Evolutionary conservation across 2,329 filamentous ascomycete species (phyloP), one percentile per base, ranked within the genome.

Genomic region (Leptosphaerulina australis): DNA sequence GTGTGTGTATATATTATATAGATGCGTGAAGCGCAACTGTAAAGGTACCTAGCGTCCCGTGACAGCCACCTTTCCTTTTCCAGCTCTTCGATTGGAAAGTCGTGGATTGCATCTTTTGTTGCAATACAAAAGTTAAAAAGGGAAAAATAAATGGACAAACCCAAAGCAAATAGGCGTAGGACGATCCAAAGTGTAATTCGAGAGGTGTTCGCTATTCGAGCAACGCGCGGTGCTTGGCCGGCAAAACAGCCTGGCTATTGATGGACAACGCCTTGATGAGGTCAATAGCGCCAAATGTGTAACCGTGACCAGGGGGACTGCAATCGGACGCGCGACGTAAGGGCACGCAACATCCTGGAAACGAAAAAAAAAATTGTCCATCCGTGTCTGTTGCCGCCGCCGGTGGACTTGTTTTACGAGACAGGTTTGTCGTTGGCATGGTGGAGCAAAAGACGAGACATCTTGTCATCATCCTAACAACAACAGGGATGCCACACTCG

Each of bases 251-350:
- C 53, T 44, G 39, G 28, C 31, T 36, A 33, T 39, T 52, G 55
- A 52, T 53, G 54, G 46, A 37, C 48, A 49, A 53, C 53, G 56
- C 54, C 56, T 56, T 53, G 41, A 24, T 55, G 50, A 58, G 55
- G 50, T 56, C 58, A 44, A 50, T 56, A 59, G 55, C 66, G 60
- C 66, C 67, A 67, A 64, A 55, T 53, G 64, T 69, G 67, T 58
- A 62, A 69, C 62, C 50, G 59, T 64, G 59, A 63, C 58, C n/a
- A n/a, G n/a, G 56, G 58, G 44, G 54, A 55, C 58, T 26, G 56
- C 60, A 59, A 51, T 55, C 46, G 22, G 37, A 58, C 44, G 50
- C 52, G 59, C 56, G 54, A 62, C 53, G 62, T 64, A 64, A 67
- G 58, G 66, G 59, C 55, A 53, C 55, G 60, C 55, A 56, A 50